Percentiles rank a stretch among this genome's conserved stretches.
Evolutionary conservation across 2,329 filamentous ascomycete genomes (phyloP).

Genomic region (Myrmaecium sp.): DNA sequence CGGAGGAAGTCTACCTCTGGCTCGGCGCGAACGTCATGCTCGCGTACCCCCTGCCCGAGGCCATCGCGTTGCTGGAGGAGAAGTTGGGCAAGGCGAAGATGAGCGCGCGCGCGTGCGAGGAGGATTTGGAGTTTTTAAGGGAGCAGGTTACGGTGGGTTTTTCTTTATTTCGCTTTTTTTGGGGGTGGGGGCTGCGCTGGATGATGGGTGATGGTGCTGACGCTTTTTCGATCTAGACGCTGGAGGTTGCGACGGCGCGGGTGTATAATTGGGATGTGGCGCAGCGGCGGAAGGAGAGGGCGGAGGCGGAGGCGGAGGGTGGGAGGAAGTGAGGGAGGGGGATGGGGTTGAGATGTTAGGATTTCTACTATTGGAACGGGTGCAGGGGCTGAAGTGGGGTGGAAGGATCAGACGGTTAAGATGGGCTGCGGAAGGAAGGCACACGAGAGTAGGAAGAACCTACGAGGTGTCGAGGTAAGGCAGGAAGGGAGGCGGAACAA

Average conservation of each 20-base stretch:
- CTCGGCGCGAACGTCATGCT: slow-evolving; percentile 98
- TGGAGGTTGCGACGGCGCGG: slow-evolving; percentile 88
- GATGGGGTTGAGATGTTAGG: no score
- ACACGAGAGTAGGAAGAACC: no score
- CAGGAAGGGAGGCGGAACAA: no score
- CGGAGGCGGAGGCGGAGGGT: slow-evolving; percentile 33
- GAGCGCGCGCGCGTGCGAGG: slow-evolving; percentile 76
- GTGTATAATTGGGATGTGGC: slow-evolving; percentile 99
- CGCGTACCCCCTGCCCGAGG: slow-evolving; percentile 79
- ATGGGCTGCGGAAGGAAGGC: no score
- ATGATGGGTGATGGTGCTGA: slow-evolving; percentile 3
- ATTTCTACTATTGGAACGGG: no score
- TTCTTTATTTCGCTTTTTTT: slow-evolving; percentile 3
- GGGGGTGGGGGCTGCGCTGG: slow-evolving; percentile 1
- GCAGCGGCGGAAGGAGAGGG: slow-evolving; percentile 82
- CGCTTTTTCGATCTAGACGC: slow-evolving; percentile 42
- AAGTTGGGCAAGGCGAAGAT: slow-evolving; percentile 67
- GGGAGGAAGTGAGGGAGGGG: no score
- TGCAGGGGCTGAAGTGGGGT: no score
- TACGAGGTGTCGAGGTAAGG: no score
- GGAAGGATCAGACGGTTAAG: no score
- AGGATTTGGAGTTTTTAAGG: slow-evolving; percentile 86
- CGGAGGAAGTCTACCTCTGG: slow-evolving; percentile 92
- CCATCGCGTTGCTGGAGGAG: slow-evolving; percentile 56
- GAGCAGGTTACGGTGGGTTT: slow-evolving; percentile 81